Evolutionary conservation across 1,139 yeast species (phyloP), one percentile per base, ranked within the genome.

Genomic region (Hansenula lynferdii): DNA sequence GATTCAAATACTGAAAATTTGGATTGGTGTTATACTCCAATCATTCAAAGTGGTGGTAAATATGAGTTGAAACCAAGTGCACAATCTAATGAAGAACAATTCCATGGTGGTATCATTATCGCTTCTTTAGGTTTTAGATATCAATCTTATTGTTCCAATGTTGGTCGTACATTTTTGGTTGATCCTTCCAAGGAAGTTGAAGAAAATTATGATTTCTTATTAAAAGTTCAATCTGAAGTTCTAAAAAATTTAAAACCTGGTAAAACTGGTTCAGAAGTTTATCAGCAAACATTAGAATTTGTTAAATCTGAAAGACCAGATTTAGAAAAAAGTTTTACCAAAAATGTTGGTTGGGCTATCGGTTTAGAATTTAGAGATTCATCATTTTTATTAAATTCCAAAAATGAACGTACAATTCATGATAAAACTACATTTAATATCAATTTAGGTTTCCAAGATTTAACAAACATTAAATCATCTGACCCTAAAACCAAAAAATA

Each of bases 11-110:
- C 84, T 4, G 80, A 78, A 45, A 77, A 80, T 47, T 65, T 92
- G 27, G 97, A 92, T 61, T 92, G 97, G 97, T 85, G 96, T 52
- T 89, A 87, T 61, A 79, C 89, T 35, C 97, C 98, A 23, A 85
- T 87, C 41, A 74, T 92, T 42, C 96, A 90, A 63, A 83, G 95
- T 51, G 95, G 95, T 38, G 89, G 87, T 32, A 79, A 80, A 39
- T 90, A 80, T 57, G 96, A 89, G 59, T 69, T 90, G 56, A 82
- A 75, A 53, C 94, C 95, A 34, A 82, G 94, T 47, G 96, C 96
- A 1, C 75, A 80, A 48, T 82, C 95, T 0, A 75, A 76, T 39
- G 75, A 79, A 44, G 76, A 77, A 37, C 73, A 71, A 48, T 70
- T 90, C 42, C 73, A 73, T 31, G 84, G 85, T 11, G 95, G 96